Conservation (phyloP, 345 rosid genomes). For the Abelmoschus esculentus region DNA sequence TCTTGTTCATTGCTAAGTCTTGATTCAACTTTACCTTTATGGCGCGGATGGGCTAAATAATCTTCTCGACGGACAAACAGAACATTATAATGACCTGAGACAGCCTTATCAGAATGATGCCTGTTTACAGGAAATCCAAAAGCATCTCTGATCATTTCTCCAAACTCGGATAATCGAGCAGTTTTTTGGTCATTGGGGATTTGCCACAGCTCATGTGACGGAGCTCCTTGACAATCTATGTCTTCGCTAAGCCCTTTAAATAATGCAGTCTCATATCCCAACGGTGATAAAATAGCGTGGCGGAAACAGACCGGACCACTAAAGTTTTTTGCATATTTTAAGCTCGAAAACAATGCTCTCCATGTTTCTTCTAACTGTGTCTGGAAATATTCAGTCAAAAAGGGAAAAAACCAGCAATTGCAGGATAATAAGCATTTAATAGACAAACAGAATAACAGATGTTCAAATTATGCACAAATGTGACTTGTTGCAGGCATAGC, state of each 20-base stretch:
- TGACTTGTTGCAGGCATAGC: neutral
- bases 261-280: conserved; percentile 80
- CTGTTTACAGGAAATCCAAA: conserved; percentile 61
- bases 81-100: conserved; percentile 37
- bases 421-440: neutral
- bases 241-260: conserved; percentile 64
- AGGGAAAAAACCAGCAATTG: conserved; percentile 3
- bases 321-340: conserved; percentile 68
- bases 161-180: conserved; percentile 78
- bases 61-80: conserved; percentile 91
- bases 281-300: conserved; percentile 67
- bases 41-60: conserved; percentile 92
- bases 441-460: neutral
- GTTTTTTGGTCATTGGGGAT: conserved; percentile 55
- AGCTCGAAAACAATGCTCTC: conserved; percentile 73
- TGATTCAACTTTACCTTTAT: conserved; percentile 68
- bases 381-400: conserved; percentile 31
- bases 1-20: conserved; percentile 81
- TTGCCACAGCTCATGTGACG: conserved; percentile 60
- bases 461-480: neutral
- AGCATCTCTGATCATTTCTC: conserved; percentile 84
- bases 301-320: conserved; percentile 75
- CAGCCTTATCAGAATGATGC: conserved; percentile 41
- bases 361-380: conserved; percentile 81
- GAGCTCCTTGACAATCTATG: conserved; percentile 55